phyloP scores from a whole-genome alignment of 345 rosid species.

The Angophora floribunda region DNA sequence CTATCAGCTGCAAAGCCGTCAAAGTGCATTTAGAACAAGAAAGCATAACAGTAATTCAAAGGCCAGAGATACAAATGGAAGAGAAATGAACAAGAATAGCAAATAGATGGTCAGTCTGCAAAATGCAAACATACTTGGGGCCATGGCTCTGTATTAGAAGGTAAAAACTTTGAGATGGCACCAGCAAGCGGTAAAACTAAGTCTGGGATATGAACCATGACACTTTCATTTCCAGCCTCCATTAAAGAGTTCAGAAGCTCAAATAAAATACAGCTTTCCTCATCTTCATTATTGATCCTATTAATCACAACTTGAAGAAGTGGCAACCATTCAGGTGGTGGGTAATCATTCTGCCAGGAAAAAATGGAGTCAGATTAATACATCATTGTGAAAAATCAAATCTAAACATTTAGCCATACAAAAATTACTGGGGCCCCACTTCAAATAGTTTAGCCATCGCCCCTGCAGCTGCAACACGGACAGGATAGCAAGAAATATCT shows the following conservation, averaged over 20 bases:
- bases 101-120: neutral
- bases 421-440: constrained; percentile 22
- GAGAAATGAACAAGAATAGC: neutral
- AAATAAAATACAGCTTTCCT: constrained; percentile 53
- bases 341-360: constrained; percentile 56
- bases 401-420: neutral
- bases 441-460: constrained; percentile 63
- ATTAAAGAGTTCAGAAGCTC: constrained; percentile 63
- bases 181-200: constrained; percentile 46
- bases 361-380: constrained; percentile 1
- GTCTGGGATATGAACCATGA: constrained; percentile 56
- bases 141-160: constrained; percentile 49
- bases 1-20: neutral
- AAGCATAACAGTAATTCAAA: neutral
- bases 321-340: constrained; percentile 72
- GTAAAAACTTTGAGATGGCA: constrained; percentile 34
- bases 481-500: constrained; percentile 60
- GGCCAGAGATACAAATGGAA: neutral
- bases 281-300: constrained; percentile 59
- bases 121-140: constrained; percentile 46
- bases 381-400: neutral
- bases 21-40: neutral
- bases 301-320: constrained; percentile 63
- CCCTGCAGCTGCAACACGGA: constrained; percentile 75
- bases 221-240: constrained; percentile 50